Percentiles rank a stretch among this genome's conserved stretches.
phyloP scores from a whole-genome alignment of 2,329 filamentous ascomycete species.

The Dothideomycetes sp. region DNA sequence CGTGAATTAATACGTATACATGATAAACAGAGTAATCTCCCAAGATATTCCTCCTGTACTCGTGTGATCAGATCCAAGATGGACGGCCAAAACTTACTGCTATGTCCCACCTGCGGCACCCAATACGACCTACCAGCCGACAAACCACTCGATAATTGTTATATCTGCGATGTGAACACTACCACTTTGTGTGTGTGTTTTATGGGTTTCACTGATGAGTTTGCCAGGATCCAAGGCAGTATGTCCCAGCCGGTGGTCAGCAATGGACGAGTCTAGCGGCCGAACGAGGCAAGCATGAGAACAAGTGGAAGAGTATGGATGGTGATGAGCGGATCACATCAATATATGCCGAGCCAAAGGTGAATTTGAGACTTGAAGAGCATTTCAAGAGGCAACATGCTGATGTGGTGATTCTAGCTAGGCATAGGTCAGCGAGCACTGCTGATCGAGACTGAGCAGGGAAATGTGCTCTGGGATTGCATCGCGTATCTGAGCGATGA shows the following conservation, averaged over 20 bases:
- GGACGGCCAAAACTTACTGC: constrained; percentile 32
- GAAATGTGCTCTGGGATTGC: constrained; percentile 74
- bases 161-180: constrained; percentile 57
- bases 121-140: constrained; percentile 50
- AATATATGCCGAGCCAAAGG: constrained; percentile 33
- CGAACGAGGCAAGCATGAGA: constrained; percentile 33
- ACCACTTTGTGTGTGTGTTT: not conserved
- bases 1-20: too few relatives aligned
- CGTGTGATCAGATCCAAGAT: too few relatives aligned
- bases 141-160: constrained; percentile 46
- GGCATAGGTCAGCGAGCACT: constrained; percentile 68
- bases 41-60: too few relatives aligned
- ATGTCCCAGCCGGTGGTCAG: constrained; percentile 53
- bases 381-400: too few relatives aligned
- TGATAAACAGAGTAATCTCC: too few relatives aligned
- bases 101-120: constrained; percentile 61
- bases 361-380: too few relatives aligned
- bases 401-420: too few relatives aligned
- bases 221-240: constrained; percentile 51
- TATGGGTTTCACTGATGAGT: not conserved
- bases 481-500: constrained; percentile 56
- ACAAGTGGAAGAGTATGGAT: constrained; percentile 40
- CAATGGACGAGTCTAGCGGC: constrained; percentile 49
- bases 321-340: constrained; percentile 34
- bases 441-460: constrained; percentile 51